Conservation (phyloP, 2,329 filamentous ascomycete species). For the Stagonosporopsis cucurbitacearum region DNA sequence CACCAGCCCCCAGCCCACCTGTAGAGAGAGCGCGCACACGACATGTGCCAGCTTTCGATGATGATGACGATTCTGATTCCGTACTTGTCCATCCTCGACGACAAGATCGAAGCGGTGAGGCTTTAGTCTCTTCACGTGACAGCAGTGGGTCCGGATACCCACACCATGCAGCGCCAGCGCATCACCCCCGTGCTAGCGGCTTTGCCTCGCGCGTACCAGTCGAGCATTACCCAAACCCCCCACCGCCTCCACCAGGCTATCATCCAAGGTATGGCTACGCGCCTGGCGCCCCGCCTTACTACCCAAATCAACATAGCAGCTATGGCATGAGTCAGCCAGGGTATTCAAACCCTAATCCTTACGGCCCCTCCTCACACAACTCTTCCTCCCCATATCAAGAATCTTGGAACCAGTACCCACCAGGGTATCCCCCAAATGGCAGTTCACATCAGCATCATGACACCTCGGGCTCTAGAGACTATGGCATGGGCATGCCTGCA, state of each 20-base stretch:
- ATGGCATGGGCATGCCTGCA: constrained; percentile 34
- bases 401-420: constrained; percentile 44
- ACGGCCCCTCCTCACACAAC: constrained; percentile 45
- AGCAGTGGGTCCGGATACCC: constrained; percentile 25
- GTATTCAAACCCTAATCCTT: constrained; percentile 41
- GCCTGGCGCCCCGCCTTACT: constrained; percentile 44
- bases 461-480: constrained; percentile 47
- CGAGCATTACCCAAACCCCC: constrained; percentile 59
- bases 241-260: constrained; percentile 71
- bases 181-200: constrained; percentile 31
- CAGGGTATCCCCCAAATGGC: constrained; percentile 45
- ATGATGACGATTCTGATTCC: constrained; percentile 43
- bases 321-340: constrained; percentile 45
- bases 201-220: constrained; percentile 47
- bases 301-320: constrained; percentile 40
- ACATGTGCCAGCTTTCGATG: constrained; percentile 42
- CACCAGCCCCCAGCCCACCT: constrained; percentile 46
- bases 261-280: constrained; percentile 46
- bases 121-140: constrained; percentile 21
- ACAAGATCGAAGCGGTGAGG: constrained; percentile 38
- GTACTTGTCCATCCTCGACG: constrained; percentile 40
- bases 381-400: constrained; percentile 48
- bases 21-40: constrained; percentile 38
- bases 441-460: constrained; percentile 47
- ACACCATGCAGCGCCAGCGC: constrained; percentile 38